Evolutionary conservation across 495 filamentous ascomycete genomes (phyloP).

Genomic region (Immersiella caudata): DNA sequence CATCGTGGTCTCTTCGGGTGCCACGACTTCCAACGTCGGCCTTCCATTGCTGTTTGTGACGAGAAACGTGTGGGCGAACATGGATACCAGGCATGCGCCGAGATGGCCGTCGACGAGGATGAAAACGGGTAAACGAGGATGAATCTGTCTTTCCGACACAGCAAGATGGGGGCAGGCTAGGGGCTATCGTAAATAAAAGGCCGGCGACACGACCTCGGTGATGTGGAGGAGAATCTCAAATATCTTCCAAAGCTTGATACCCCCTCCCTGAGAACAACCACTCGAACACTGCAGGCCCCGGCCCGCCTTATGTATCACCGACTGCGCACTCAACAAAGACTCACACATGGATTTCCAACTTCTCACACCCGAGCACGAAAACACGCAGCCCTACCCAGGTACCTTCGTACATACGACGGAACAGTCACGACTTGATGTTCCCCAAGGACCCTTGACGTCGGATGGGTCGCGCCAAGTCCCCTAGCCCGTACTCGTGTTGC

Average conservation of each 20-base stretch:
- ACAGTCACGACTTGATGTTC: background rate
- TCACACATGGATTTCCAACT: background rate
- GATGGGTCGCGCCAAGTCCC: background rate
- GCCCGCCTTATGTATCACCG: background rate
- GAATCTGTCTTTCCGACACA: background rate
- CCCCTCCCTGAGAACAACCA: background rate
- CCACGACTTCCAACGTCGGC: slow-evolving; percentile 23
- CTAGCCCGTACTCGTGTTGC: background rate
- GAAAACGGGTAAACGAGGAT: background rate
- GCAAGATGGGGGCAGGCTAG: background rate
- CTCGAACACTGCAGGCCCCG: background rate
- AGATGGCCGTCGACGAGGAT: background rate
- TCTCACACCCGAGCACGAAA: background rate
- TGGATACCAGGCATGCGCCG: background rate
- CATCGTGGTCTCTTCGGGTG: slow-evolving; percentile 22
- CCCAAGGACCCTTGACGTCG: background rate
- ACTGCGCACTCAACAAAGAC: background rate
- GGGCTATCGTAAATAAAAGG: background rate
- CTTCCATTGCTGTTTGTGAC: slow-evolving; percentile 17
- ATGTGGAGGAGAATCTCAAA: background rate
- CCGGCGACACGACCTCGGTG: background rate
- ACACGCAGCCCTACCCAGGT: background rate
- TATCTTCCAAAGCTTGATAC: background rate
- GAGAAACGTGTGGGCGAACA: slow-evolving; percentile 32
- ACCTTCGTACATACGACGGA: background rate